Evolutionary conservation across 768 basidiomycete genomes (phyloP), one percentile per base, ranked within the genome.

Genomic region (Udeniomyces megalosporus): DNA sequence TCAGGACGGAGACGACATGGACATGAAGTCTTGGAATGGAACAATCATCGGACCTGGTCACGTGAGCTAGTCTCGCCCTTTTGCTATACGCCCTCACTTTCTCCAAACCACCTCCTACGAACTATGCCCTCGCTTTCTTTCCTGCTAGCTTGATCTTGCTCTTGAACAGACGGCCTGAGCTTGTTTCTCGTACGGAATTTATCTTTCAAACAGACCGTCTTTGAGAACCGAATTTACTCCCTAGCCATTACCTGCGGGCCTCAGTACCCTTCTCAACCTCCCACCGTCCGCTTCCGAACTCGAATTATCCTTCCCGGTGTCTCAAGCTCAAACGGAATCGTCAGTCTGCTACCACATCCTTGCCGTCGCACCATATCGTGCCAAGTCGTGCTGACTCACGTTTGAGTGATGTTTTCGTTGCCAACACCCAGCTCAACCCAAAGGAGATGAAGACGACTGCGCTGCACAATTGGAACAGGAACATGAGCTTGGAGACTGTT

Each of bases 21-120:
- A 88, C 78, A 96, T 99, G 92, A 85, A 82, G 76, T 80, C 88
- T 74, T 99, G 95, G 95, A 96, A 95, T 71, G 93, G 95, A 55
- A 99, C 95, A 24, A 92, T 99, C 77, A 89, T 99, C 66, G 95
- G 95, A 10, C 95, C 95, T 34, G 92, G 92, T 56, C 92, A 99
- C 75, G 90, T 92, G n/a, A n/a, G n/a, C n/a, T n/a, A n/a, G n/a
- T n/a, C n/a, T n/a, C n/a, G n/a, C n/a, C n/a, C n/a, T n/a, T n/a
- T n/a, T n/a, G n/a, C n/a, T n/a, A n/a, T n/a, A n/a, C n/a, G n/a
- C n/a, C n/a, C n/a, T n/a, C n/a, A n/a, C n/a, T n/a, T n/a, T n/a
- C n/a, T n/a, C n/a, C n/a, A 42, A 42, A 42, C 38, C 38, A 42
- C 17, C 38, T 49, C 17, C 49, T 22, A 4, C 61, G 29, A 14